phyloP scores from a whole-genome alignment of 495 filamentous ascomycete species.

The Hypoxylon fuscum region DNA sequence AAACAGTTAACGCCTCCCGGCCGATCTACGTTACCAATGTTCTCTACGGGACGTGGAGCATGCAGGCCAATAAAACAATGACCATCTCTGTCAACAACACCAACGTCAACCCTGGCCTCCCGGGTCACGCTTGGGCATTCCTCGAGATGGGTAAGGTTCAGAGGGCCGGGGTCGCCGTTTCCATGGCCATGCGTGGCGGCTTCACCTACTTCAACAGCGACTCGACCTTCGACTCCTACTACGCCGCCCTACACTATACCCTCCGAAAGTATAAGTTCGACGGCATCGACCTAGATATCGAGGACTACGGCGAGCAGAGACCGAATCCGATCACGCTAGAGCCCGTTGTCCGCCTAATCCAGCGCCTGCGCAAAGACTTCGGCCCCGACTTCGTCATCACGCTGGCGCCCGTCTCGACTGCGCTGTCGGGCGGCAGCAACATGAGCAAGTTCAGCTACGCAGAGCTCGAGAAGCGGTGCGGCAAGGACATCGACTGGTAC shows the following conservation, averaged over 20 bases:
- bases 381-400: constrained; percentile 70
- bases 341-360: constrained; percentile 69
- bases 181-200: constrained; percentile 75
- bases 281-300: constrained; percentile 75
- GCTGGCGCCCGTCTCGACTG: constrained; percentile 72
- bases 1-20: background rate
- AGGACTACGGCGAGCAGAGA: constrained; percentile 53
- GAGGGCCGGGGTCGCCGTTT: constrained; percentile 65
- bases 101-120: constrained; percentile 44
- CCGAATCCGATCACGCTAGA: constrained; percentile 60
- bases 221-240: constrained; percentile 64
- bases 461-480: constrained; percentile 64
- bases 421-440: constrained; percentile 57
- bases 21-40: background rate
- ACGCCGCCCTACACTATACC: constrained; percentile 62
- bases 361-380: constrained; percentile 69
- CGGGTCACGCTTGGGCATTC: constrained; percentile 63
- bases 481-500: constrained; percentile 71
- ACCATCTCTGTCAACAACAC: background rate
- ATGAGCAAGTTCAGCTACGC: constrained; percentile 72
- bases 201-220: constrained; percentile 59
- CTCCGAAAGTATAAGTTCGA: constrained; percentile 62
- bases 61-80: background rate
- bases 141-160: constrained; percentile 65
- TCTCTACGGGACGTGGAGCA: background rate